phyloP scores from a whole-genome alignment of 805 yeast species.

The Saccharomycopsis amapae region DNA sequence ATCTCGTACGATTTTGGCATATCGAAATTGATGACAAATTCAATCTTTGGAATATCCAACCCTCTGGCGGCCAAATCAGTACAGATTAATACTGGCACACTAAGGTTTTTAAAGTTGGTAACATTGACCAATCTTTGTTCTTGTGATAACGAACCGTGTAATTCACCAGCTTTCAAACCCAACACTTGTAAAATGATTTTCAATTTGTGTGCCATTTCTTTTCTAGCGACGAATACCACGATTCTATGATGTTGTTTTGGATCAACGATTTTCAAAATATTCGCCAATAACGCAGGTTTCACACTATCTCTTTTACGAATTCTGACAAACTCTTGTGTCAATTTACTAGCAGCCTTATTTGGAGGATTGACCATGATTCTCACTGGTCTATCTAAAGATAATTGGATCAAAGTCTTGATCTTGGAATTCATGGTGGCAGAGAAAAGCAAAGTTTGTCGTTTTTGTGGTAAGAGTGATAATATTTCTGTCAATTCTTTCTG shows the following conservation, averaged over 20 bases:
- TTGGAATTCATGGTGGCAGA: conserved; percentile 96
- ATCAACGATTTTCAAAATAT: conserved; percentile 62
- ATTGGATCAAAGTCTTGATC: conserved; percentile 78
- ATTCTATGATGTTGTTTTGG: conserved; percentile 58
- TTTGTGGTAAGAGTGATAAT: conserved; percentile 75
- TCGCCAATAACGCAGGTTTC: conserved; percentile 76
- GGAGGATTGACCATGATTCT: conserved; percentile 96
- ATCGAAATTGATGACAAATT: conserved; percentile 87
- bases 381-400: conserved; percentile 85
- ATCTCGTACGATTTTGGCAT: conserved; percentile 92
- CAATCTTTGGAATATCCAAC: conserved; percentile 96
- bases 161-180: conserved; percentile 71
- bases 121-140: conserved; percentile 89
- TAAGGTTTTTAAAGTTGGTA: conserved; percentile 70
- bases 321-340: conserved; percentile 90
- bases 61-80: conserved; percentile 99
- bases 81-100: conserved; percentile 85
- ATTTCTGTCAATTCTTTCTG: conserved; percentile 92
- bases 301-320: conserved; percentile 80
- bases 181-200: conserved; percentile 68
- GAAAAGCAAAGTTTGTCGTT: conserved; percentile 88
- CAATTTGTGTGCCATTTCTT: conserved; percentile 82
- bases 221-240: conserved; percentile 87
- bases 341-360: conserved; percentile 84
- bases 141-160: conserved; percentile 79